Percentiles rank a stretch among this genome's conserved stretches.
phyloP scores from a whole-genome alignment of 2,329 filamentous ascomycete genomes.

The Rutstroemia sp. region DNA sequence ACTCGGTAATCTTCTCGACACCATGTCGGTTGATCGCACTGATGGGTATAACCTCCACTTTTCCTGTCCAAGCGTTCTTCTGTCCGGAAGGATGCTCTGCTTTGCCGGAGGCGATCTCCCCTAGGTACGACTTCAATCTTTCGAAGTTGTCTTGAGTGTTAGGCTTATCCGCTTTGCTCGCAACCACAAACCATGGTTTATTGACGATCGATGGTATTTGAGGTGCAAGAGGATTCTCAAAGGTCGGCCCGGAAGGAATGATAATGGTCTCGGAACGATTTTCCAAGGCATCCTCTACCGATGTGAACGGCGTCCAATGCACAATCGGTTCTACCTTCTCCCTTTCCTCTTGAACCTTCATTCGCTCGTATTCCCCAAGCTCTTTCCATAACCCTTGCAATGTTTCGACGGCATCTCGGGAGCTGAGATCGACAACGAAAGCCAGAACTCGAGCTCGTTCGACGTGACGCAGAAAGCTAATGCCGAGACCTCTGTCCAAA shows the following conservation, averaged over 20 bases:
- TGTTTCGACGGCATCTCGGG: conserved; percentile 70
- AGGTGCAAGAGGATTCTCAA: conserved; percentile 22
- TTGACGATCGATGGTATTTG: conserved; percentile 52
- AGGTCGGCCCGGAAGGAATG: conserved; percentile 17
- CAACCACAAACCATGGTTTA: conserved; percentile 96
- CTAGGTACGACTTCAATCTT: conserved; percentile 62
- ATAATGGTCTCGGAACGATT: conserved; percentile 27
- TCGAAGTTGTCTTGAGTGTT: conserved; percentile 72
- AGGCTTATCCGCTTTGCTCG: conserved; percentile 82
- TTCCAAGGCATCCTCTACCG: conserved; percentile 33
- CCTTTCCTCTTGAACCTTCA: conserved; percentile 64
- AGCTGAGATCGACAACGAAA: conserved; percentile 82
- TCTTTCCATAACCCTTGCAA: conserved; percentile 84
- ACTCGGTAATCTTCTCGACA: conserved; percentile 65
- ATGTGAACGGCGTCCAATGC: conserved; percentile 44
- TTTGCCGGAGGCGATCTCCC: conserved; percentile 52
- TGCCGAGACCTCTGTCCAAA: conserved; percentile 81
- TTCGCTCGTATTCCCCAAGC: conserved; percentile 70
- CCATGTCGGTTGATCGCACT: conserved; percentile 86
- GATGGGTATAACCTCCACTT: conserved; percentile 70
- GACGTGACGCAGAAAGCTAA: conserved; percentile 88
- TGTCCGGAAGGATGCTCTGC: conserved; percentile 67
- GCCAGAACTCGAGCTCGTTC: conserved; percentile 89
- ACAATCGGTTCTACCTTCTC: conserved; percentile 58
- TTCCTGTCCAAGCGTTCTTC: conserved; percentile 47